A percentile compares a stretch with the other conserved stretches of the same genome.
Evolutionary conservation across 805 yeast species (phyloP).

Genomic region (Komagataella kurtzmanii): DNA sequence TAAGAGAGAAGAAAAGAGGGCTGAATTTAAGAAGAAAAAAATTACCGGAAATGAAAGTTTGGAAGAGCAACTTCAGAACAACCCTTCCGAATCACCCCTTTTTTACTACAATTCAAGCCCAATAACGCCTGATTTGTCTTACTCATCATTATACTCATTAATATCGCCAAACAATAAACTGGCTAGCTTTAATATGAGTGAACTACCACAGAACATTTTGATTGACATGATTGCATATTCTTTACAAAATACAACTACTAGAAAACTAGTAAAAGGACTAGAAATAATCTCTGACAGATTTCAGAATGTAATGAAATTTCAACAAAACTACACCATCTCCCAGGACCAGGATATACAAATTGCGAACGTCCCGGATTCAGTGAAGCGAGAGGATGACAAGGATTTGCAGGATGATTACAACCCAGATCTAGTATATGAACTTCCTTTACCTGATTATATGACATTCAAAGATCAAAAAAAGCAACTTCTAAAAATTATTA

Average conservation of each 20-base stretch:
- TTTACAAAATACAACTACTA: slow-evolving; percentile 36
- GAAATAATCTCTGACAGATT: slow-evolving; percentile 61
- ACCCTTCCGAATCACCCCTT: slow-evolving; percentile 7
- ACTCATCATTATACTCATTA: slow-evolving; percentile 54
- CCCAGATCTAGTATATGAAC: slow-evolving; percentile 13
- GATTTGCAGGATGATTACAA: slow-evolving; percentile 15
- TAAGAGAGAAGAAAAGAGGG: slow-evolving; percentile 7
- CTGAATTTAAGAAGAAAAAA: slow-evolving; percentile 10
- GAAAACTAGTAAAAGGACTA: slow-evolving; percentile 48
- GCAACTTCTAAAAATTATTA: slow-evolving; percentile 43
- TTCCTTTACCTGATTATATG: slow-evolving; percentile 47
- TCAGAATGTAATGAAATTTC: slow-evolving; percentile 9
- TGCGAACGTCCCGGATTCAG: slow-evolving; percentile 1
- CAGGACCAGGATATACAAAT: slow-evolving; percentile 2
- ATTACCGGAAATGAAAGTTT: slow-evolving; percentile 4
- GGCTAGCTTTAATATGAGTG: slow-evolving; percentile 52
- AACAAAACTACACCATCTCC: slow-evolving; percentile 2
- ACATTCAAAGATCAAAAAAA: slow-evolving; percentile 40
- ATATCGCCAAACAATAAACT: slow-evolving; percentile 48
- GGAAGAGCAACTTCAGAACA: slow-evolving; percentile 8
- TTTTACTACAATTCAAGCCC: slow-evolving; percentile 16
- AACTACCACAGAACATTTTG: slow-evolving; percentile 51
- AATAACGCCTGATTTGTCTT: slow-evolving; percentile 27
- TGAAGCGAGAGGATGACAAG: slow-evolving; percentile 7
- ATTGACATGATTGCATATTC: slow-evolving; percentile 56